phyloP scores from a whole-genome alignment of 805 yeast genomes.

The Hanseniaspora valbyensis region DNA sequence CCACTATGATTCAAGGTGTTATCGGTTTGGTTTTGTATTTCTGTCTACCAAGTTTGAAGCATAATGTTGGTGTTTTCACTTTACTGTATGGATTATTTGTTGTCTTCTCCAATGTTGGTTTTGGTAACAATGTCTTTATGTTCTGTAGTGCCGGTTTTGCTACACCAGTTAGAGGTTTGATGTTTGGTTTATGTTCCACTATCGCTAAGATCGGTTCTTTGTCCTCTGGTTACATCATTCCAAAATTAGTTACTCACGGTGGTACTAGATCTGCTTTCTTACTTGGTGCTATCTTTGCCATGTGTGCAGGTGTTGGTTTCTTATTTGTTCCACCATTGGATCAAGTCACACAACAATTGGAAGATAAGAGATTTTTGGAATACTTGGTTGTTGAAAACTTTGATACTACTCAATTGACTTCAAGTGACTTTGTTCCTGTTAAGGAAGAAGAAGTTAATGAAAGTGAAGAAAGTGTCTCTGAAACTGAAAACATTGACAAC shows the following conservation, averaged over 20 bases:
- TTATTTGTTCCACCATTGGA: slow-evolving; percentile 61
- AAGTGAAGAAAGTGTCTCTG: neutral
- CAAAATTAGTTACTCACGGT: slow-evolving; percentile 56
- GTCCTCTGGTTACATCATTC: slow-evolving; percentile 81
- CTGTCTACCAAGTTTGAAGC: slow-evolving; percentile 41
- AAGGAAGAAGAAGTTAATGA: neutral
- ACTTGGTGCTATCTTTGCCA: slow-evolving; percentile 52
- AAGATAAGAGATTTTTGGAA: slow-evolving; percentile 58
- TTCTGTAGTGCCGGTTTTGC: slow-evolving; percentile 79
- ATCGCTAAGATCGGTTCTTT: slow-evolving; percentile 87
- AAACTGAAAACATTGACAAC: neutral
- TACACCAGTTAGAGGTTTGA: slow-evolving; percentile 79
- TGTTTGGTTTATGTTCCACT: slow-evolving; percentile 86
- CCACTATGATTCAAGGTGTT: slow-evolving; percentile 57
- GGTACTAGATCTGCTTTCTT: slow-evolving; percentile 46
- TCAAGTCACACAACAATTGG: slow-evolving; percentile 69
- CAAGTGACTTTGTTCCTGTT: neutral
- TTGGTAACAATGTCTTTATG: slow-evolving; percentile 85
- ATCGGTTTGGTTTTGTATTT: slow-evolving; percentile 81
- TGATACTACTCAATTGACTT: slow-evolving; percentile 34
- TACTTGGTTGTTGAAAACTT: slow-evolving; percentile 60
- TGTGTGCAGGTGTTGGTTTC: slow-evolving; percentile 32
- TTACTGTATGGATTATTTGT: slow-evolving; percentile 82
- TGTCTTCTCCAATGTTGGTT: slow-evolving; percentile 84
- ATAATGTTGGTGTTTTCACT: slow-evolving; percentile 63